phyloP scores from a whole-genome alignment of 495 filamentous ascomycete genomes.

The Darksidea phi region DNA sequence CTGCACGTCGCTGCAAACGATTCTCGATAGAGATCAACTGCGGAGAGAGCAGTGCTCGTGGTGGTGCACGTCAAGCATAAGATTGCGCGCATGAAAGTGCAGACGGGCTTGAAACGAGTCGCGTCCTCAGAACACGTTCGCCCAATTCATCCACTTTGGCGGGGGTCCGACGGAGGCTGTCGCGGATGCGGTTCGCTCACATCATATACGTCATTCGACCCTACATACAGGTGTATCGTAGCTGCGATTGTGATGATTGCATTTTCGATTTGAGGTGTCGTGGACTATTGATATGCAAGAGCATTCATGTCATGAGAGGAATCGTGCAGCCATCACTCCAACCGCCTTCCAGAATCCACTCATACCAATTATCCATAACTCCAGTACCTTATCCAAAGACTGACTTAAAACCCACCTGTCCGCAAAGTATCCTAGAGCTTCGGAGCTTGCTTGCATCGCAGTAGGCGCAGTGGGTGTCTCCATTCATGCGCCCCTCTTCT shows the following conservation, averaged over 20 bases:
- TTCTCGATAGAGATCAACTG: background rate
- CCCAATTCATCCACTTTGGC: conserved; percentile 23
- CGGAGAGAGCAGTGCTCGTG: background rate
- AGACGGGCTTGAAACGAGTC: conserved; percentile 21
- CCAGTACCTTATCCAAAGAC: no score
- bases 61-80: background rate
- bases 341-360: no score
- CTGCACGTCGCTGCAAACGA: background rate
- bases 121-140: conserved; percentile 18
- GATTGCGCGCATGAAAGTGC: conserved; percentile 20
- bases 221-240: background rate
- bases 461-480: background rate
- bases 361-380: no score
- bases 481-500: background rate
- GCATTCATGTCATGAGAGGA: no score
- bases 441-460: no score
- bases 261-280: background rate
- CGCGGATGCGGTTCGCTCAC: background rate
- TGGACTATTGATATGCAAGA: background rate
- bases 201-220: background rate
- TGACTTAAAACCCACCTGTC: no score
- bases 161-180: background rate
- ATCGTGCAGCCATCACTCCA: no score
- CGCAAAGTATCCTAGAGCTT: no score
- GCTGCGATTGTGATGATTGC: background rate